phyloP scores from a whole-genome alignment of 306 rosid species.

The Vigna hirtella region DNA sequence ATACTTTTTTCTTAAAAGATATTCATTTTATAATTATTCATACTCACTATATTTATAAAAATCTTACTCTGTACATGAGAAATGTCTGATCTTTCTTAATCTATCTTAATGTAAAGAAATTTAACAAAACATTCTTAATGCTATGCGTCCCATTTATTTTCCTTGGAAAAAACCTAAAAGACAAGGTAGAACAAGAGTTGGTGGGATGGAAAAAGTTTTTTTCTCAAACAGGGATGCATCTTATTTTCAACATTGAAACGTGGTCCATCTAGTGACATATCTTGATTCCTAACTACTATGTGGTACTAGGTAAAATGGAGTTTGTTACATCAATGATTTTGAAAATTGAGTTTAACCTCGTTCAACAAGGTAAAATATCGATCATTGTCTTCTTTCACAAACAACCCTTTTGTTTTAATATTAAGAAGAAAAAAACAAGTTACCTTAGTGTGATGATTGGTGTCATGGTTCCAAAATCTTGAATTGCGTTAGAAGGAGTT shows the following conservation, averaged over 20 bases:
- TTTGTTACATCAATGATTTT: conserved; percentile 28
- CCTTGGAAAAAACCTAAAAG: conserved; percentile 12
- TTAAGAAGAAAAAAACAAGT: background rate
- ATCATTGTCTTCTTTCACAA: conserved; percentile 11
- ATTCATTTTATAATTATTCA: too few species aligned
- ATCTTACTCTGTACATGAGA: too few species aligned
- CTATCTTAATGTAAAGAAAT: too few species aligned
- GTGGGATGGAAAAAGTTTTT: conserved; percentile 6
- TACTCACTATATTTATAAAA: too few species aligned
- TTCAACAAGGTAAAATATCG: conserved; percentile 17
- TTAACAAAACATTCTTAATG: too few species aligned
- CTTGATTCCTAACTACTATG: background rate
- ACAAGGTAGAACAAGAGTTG: background rate
- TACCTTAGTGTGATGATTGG: conserved; percentile 34
- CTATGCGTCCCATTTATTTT: background rate
- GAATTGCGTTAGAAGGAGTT: conserved; percentile 48
- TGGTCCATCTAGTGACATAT: conserved; percentile 36
- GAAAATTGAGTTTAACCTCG: conserved; percentile 31
- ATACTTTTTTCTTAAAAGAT: too few species aligned
- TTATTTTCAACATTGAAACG: background rate
- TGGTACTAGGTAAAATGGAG: background rate
- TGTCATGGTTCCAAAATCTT: conserved; percentile 44
- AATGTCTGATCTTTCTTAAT: too few species aligned
- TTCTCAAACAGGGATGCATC: background rate
- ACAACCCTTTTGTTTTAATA: background rate